Evolutionary conservation across 1,139 yeast genomes (phyloP), one percentile per base, ranked within the genome.

Genomic region (Suhomyces yuchorum): DNA sequence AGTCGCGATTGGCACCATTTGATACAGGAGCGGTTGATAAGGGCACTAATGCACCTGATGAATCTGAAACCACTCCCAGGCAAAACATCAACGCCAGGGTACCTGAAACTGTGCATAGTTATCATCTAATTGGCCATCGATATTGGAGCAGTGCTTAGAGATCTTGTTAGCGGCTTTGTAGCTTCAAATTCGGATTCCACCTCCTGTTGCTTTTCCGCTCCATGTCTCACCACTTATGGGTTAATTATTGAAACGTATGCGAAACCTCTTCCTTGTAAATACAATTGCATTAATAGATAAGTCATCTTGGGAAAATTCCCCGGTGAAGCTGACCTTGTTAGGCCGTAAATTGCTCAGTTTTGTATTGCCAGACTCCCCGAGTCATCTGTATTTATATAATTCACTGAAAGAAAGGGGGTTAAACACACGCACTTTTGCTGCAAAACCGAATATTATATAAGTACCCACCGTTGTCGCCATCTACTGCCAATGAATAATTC

Each of bases 21-120:
- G 39, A 22, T 36, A 36, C 39, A 36, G 39, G 39, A 36, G 11
- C 8, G 19, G 37, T 34, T 34, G 37, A 34, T 19, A 34, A 34
- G 23, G 37, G 14, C 34, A 30, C 34, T 30, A 30, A 14, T 26
- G 7, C 23, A 20, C 23, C 23, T 20, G 23, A 20, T 20, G 4
- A 6, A 26, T 5, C 4, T 7, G n/a, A 26, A 4, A 15, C 34
- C 34, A 30, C 14, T 14, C 8, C 34, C n/a, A 6, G 6, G 5
- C 34, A n/a, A 30, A 30, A n/a, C 34, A 30, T 15, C 8, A 30
- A 3, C 34, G 8, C 34, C 9, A 30, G 7, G 3, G 12, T 33
- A 11, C 36, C 36, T 28, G 32, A 28, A 12, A 28, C 12, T 28
- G 9, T 14, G 2, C 9, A n/a, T n/a, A n/a, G n/a, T n/a, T n/a